These are phyloP conservation scores for Lathyrus oleraceus DNA, from an alignment of 306 rosid species.

Conservation along the genomic window DNA sequence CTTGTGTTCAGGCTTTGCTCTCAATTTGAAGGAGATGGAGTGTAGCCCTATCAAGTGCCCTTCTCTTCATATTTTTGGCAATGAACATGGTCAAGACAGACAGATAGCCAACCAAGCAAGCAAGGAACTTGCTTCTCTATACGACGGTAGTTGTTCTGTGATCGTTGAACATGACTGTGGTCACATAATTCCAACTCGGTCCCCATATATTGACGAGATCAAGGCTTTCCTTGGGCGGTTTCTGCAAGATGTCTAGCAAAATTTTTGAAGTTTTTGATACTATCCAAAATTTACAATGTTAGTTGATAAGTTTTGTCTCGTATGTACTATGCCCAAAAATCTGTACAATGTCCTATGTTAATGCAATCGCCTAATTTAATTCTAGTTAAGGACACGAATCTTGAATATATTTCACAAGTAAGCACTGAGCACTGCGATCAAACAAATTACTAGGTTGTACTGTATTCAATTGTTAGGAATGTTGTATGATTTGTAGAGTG, in stretches of 20 bases:
- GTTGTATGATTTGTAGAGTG: neutral
- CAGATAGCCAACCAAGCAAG: constrained; percentile 76
- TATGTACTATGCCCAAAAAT: neutral
- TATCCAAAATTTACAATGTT: neutral
- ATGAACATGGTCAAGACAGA: constrained; percentile 69
- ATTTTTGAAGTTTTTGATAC: neutral
- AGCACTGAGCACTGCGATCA: neutral
- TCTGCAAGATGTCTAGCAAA: constrained; percentile 27
- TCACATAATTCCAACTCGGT: constrained; percentile 78
- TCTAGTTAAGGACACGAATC: neutral
- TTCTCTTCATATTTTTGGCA: constrained; percentile 82
- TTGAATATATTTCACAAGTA: neutral
- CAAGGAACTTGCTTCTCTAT: constrained; percentile 68
- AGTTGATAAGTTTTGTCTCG: constrained; percentile 11
- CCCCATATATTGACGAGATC: constrained; percentile 75
- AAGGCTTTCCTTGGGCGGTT: constrained; percentile 68
- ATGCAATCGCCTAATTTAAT: constrained; percentile 1
- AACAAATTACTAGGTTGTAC: neutral
- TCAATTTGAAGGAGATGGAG: constrained; percentile 43
- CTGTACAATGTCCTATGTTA: constrained; percentile 17
- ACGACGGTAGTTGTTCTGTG: constrained; percentile 57
- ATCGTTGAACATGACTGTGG: constrained; percentile 73
- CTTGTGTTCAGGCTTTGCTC: constrained; percentile 75
- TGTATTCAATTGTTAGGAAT: neutral
- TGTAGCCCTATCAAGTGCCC: constrained; percentile 54